Evolutionary conservation across 83 land plant species (phyloP), one percentile per base, ranked within the genome.

Genomic region (Isoetes engelmannii): DNA sequence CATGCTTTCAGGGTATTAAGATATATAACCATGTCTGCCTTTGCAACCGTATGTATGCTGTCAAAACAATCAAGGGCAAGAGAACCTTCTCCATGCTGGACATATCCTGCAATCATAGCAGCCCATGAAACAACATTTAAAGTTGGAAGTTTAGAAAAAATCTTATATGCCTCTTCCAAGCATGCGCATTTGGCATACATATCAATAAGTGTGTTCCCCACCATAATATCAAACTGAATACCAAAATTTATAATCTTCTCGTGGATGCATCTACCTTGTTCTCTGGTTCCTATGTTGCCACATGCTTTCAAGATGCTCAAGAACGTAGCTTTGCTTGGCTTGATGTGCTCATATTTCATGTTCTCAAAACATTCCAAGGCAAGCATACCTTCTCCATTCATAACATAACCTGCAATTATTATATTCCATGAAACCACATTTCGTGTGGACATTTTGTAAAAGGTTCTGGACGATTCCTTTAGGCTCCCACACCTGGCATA

Each of bases 141-240:
- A 3, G 48, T 61, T 19, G 74, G 68, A 67, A 75, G 55, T 51
- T n/a, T 54, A 7, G 69, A 42, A 21, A 75, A 13, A 19, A 75
- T 10, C 17, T 48, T 5, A 1, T 47, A 20, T 61, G 78, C 78
- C 10, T 69, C 68, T 15, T 69, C 54, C 13, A 75, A 68, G 4
- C 43, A 13, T 5, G 73, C 73, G 46, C 71, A 60, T 5, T 69
- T 69, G 8, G 73, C 78, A 43, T n/a, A n/a, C n/a, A n/a, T n/a
- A n/a, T n/a, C n/a, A n/a, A n/a, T n/a, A n/a, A 75, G 60, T 51
- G 63, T 61, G 59, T 75, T 73, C 5, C 69, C 78, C 67, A 75
- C 45, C 15, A 66, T 67, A 5, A 65, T 63, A 61, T 61, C 69
- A 20, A 67, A 58, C 49, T 69, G 71, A 17, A 69, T 68, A n/a